Percentiles rank a stretch among this genome's conserved stretches.
Evolutionary conservation across 176 grass and related monocot species (phyloP).

Genomic region (Oryza meyeriana): DNA sequence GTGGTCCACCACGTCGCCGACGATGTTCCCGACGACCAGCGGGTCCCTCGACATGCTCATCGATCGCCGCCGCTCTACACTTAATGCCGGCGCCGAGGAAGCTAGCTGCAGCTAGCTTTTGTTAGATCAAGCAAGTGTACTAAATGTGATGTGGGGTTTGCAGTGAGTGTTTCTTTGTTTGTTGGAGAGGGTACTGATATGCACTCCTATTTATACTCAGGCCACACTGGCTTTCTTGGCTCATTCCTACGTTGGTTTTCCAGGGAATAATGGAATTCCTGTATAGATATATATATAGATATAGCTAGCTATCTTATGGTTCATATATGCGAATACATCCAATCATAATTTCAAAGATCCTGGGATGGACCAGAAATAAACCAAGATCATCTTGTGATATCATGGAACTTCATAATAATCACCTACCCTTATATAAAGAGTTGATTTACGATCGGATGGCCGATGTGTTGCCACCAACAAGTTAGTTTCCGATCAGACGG

Average conservation of each 20-base stretch:
- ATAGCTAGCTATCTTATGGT: neutral
- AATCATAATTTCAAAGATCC: constrained; percentile 8
- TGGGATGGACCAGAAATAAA: neutral
- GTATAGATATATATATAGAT: neutral
- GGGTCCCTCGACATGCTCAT: constrained; percentile 65
- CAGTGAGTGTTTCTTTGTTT: neutral
- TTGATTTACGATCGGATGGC: neutral
- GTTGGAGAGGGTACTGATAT: neutral
- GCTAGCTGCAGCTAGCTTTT: neutral
- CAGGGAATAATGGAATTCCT: neutral
- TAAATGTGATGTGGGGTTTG: neutral
- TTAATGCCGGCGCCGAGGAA: neutral
- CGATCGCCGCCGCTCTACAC: neutral
- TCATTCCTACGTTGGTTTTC: neutral
- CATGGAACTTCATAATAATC: neutral
- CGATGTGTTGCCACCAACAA: neutral
- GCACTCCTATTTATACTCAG: constrained; percentile 36
- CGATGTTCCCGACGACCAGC: constrained; percentile 59
- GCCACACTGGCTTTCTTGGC: neutral
- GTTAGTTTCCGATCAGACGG: neutral
- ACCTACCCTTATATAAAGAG: neutral
- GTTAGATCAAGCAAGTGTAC: neutral
- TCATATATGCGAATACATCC: neutral
- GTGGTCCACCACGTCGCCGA: constrained; percentile 66
- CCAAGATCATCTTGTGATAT: neutral